Conservation (phyloP, 371 early-diverging fungal species). For the Mucor circinelloides region DNA sequence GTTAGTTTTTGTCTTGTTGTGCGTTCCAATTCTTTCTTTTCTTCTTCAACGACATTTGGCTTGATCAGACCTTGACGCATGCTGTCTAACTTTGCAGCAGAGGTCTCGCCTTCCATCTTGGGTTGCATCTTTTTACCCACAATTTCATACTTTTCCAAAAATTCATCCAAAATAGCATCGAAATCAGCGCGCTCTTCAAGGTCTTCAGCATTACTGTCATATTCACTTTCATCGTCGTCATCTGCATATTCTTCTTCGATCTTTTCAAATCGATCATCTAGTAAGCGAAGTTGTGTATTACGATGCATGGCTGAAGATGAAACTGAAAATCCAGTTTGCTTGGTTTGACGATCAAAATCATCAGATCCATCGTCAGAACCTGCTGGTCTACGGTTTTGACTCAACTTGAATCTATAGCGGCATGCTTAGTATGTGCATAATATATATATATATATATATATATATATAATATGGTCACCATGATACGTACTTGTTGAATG, state of each 20-base stretch:
- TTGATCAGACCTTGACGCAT: constrained; percentile 60
- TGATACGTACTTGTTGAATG: constrained; percentile 64
- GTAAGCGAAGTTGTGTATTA: constrained; percentile 80
- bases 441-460: no score
- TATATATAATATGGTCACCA: no score
- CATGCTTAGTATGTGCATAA: neutral
- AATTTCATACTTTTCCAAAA: constrained; percentile 84
- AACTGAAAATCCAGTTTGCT: constrained; percentile 75
- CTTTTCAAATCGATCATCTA: constrained; percentile 94
- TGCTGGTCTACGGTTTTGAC: constrained; percentile 39
- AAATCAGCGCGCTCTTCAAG: constrained; percentile 64
- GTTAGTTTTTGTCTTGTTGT: constrained; percentile 38
- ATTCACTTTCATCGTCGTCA: constrained; percentile 70
- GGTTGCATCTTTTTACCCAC: constrained; percentile 73
- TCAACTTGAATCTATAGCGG: constrained; percentile 38
- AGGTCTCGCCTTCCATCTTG: constrained; percentile 65
- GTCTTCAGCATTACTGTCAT: constrained; percentile 44
- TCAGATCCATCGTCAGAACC: constrained; percentile 44
- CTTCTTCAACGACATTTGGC: constrained; percentile 26
- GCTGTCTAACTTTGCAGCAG: constrained; percentile 67
- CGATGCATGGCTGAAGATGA: constrained; percentile 92
- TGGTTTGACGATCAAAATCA: constrained; percentile 48
- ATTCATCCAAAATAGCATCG: constrained; percentile 84
- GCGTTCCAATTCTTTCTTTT: neutral
- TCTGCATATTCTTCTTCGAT: constrained; percentile 76